These are phyloP conservation scores for Alternaria arbusti DNA, from an alignment of 2,329 filamentous ascomycete genomes.

Conservation along the genomic window DNA sequence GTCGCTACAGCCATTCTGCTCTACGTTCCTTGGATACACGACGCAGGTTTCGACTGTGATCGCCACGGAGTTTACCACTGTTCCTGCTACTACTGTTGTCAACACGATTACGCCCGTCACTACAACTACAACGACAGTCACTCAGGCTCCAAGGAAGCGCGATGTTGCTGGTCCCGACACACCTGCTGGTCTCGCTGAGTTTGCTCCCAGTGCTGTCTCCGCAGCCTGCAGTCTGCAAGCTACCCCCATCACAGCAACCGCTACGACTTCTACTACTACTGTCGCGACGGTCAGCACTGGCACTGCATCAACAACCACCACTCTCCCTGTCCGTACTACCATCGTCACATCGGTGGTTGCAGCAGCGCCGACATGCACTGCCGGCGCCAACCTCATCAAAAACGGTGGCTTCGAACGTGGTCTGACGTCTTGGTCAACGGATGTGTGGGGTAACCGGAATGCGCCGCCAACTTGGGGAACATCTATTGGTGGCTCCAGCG, in stretches of 20 bases:
- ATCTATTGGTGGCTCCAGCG: too few species aligned
- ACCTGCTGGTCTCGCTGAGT: background rate
- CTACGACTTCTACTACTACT: background rate
- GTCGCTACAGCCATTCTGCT: background rate
- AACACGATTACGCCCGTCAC: background rate
- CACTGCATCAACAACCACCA: fast-evolving
- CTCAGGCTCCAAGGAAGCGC: background rate
- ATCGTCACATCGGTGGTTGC: background rate
- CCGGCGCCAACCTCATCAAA: background rate
- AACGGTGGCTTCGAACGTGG: background rate
- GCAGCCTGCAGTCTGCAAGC: background rate
- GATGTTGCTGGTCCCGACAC: fast-evolving
- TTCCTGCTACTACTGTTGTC: background rate
- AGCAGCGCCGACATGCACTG: background rate
- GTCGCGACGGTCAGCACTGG: fast-evolving
- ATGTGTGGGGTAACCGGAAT: too few species aligned
- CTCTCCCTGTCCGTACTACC: background rate
- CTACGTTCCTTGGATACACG: background rate
- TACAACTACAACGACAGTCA: background rate
- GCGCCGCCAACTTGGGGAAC: too few species aligned
- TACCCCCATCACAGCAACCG: background rate
- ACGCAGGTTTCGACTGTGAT: background rate
- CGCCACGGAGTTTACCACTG: background rate
- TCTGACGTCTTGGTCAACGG: too few species aligned
- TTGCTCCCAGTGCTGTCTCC: background rate